phyloP scores from a whole-genome alignment of 2,329 filamentous ascomycete species.

The Cladophialophora immunda region DNA sequence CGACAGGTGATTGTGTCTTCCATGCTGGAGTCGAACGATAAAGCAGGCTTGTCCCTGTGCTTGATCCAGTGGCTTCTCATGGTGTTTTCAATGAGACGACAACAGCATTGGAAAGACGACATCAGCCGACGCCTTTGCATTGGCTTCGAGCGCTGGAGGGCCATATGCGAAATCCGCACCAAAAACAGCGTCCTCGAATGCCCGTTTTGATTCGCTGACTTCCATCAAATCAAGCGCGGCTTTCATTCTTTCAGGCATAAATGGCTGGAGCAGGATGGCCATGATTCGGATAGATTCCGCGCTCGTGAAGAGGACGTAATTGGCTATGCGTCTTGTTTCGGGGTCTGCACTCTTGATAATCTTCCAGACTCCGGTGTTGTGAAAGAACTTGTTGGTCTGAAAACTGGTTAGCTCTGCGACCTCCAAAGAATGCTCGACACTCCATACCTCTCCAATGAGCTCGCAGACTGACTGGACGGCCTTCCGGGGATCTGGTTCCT shows the following conservation, averaged over 20 bases:
- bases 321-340: slow-evolving; percentile 54
- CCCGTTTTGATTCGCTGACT: slow-evolving; percentile 70
- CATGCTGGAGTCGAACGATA: background rate
- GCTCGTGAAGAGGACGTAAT: slow-evolving; percentile 72
- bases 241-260: slow-evolving; percentile 81
- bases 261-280: slow-evolving; percentile 87
- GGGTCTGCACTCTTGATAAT: slow-evolving; percentile 46
- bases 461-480: slow-evolving; percentile 73
- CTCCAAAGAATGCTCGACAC: background rate
- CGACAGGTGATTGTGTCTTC: background rate
- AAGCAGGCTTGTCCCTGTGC: background rate
- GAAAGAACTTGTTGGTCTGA: slow-evolving; percentile 74
- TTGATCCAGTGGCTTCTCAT: background rate
- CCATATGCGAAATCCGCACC: slow-evolving; percentile 78
- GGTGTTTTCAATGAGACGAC: slow-evolving; percentile 24
- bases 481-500: slow-evolving; percentile 65
- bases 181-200: slow-evolving; percentile 68
- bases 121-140: slow-evolving; percentile 40
- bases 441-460: slow-evolving; percentile 65
- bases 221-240: slow-evolving; percentile 79
- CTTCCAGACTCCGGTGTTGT: slow-evolving; percentile 73
- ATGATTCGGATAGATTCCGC: slow-evolving; percentile 80
- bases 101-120: slow-evolving; percentile 31
- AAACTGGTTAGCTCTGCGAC: slow-evolving; percentile 24
- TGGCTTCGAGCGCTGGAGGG: slow-evolving; percentile 50